These are phyloP conservation scores for Spiromastix sp. DNA, from an alignment of 2,329 filamentous ascomycete genomes.

Conservation along the genomic window DNA sequence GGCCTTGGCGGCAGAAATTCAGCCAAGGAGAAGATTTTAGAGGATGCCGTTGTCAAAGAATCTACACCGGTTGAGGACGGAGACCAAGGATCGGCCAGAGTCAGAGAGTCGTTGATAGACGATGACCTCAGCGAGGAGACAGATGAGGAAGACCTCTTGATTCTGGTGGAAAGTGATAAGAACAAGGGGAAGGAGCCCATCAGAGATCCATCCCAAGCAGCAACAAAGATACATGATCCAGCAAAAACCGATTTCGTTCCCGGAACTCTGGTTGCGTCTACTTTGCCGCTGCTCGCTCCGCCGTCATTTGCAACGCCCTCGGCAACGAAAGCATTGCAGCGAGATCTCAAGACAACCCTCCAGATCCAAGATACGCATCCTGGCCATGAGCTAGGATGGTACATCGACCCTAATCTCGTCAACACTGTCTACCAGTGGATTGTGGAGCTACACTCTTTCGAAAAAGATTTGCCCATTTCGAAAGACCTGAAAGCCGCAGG, in stretches of 20 bases:
- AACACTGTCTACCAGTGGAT: slow-evolving; percentile 85
- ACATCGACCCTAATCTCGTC: slow-evolving; percentile 57
- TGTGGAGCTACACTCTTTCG: slow-evolving; percentile 78
- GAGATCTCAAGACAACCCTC: slow-evolving; percentile 54
- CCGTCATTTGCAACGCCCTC: slow-evolving; percentile 54
- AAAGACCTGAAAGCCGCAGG: slow-evolving; percentile 58
- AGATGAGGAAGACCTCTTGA: slow-evolving; percentile 33
- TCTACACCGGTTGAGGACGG: neutral
- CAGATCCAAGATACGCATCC: slow-evolving; percentile 53
- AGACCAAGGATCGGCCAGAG: too few relatives aligned
- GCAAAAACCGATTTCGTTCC: slow-evolving; percentile 54
- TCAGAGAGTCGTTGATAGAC: slow-evolving; percentile 2
- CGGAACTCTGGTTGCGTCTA: slow-evolving; percentile 51
- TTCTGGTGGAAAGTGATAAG: slow-evolving; percentile 22
- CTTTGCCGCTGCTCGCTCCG: slow-evolving; percentile 53
- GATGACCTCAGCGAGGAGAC: slow-evolving; percentile 35
- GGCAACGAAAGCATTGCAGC: slow-evolving; percentile 53
- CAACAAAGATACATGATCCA: slow-evolving; percentile 2
- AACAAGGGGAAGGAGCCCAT: slow-evolving; percentile 3
- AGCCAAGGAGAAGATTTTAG: slow-evolving; percentile 6
- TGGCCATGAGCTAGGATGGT: slow-evolving; percentile 67
- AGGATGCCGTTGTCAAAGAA: neutral
- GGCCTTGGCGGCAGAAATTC: slow-evolving; percentile 9
- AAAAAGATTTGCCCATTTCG: slow-evolving; percentile 56
- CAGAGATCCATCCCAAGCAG: neutral